Conservation (phyloP, 1,284 basidiomycete species). For the Xerocomus nothofagi region DNA sequence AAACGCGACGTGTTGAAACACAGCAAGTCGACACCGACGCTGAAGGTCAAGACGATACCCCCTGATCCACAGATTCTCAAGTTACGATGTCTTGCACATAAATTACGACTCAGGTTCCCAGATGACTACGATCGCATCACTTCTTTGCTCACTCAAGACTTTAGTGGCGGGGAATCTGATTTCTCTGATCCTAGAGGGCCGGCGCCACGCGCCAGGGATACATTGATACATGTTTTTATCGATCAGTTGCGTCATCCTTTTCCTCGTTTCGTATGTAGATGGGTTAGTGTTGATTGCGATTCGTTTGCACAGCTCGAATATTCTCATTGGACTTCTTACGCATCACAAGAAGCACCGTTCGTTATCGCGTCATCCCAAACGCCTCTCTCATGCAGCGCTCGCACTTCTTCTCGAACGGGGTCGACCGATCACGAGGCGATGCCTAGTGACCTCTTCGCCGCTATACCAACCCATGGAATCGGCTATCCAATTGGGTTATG, state of each 20-base stretch:
- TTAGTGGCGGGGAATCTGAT: constrained; percentile 37
- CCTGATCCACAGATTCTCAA: constrained; percentile 52
- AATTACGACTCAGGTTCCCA: constrained; percentile 57
- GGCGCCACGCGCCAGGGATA: constrained; percentile 48
- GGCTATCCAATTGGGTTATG: constrained; percentile 75
- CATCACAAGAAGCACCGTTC: constrained; percentile 57
- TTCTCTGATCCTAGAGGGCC: constrained; percentile 49
- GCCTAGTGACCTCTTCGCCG: constrained; percentile 79
- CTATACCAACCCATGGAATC: constrained; percentile 79
- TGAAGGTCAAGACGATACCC: constrained; percentile 38
- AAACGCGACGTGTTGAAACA: constrained; percentile 37
- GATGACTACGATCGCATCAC: constrained; percentile 50
- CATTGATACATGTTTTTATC: constrained; percentile 79
- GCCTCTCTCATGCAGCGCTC: constrained; percentile 68
- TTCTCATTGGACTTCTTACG: constrained; percentile 73
- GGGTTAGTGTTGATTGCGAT: constrained; percentile 3
- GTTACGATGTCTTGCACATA: constrained; percentile 53
- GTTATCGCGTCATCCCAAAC: constrained; percentile 35
- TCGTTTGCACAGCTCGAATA: constrained; percentile 64
- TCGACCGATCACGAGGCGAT: constrained; percentile 63
- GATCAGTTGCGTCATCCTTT: constrained; percentile 64
- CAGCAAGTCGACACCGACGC: constrained; percentile 46
- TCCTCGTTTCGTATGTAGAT: constrained; percentile 15
- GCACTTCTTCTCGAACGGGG: constrained; percentile 74
- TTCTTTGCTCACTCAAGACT: constrained; percentile 44